Evolutionary conservation across 306 rosid species (phyloP).

Genomic region (Luffa aegyptiaca): DNA sequence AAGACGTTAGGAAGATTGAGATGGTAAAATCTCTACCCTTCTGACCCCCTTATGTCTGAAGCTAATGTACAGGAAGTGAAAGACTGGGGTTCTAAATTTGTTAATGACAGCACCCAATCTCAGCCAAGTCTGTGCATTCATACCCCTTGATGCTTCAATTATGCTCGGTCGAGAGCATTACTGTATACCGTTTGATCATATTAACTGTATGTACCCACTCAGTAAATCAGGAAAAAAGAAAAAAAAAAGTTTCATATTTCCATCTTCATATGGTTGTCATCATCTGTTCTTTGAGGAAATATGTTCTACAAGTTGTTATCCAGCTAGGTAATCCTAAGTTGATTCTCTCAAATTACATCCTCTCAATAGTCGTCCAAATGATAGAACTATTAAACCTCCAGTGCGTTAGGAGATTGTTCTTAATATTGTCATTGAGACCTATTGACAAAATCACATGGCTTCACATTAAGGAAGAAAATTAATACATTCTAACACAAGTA

Average conservation of each 20-base stretch:
- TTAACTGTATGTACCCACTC: slow-evolving; percentile 1
- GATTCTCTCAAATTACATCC: not conserved
- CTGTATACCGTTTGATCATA: slow-evolving; percentile 1
- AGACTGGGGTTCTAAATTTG: slow-evolving; percentile 7
- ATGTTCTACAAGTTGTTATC: not conserved
- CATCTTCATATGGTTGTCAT: not conserved
- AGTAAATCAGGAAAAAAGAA: not conserved
- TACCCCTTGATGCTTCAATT: not conserved
- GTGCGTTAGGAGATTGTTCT: too few relatives aligned
- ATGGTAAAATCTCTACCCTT: slow-evolving; percentile 6
- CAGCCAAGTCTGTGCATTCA: not conserved
- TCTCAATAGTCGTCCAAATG: not conserved
- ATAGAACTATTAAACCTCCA: too few relatives aligned
- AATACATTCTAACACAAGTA: not conserved
- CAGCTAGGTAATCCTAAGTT: not conserved
- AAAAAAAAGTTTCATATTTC: not conserved
- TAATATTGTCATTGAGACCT: too few relatives aligned
- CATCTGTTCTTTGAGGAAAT: not conserved
- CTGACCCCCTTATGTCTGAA: slow-evolving; percentile 1
- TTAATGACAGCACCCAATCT: not conserved
- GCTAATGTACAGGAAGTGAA: slow-evolving; percentile 8
- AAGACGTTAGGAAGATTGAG: not conserved
- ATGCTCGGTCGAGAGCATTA: not conserved
- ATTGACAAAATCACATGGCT: too few relatives aligned
- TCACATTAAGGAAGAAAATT: not conserved